Evolutionary conservation across 1,139 yeast genomes (phyloP), one percentile per base, ranked within the genome.

Genomic region (Magnusiomyces tetraspermus): DNA sequence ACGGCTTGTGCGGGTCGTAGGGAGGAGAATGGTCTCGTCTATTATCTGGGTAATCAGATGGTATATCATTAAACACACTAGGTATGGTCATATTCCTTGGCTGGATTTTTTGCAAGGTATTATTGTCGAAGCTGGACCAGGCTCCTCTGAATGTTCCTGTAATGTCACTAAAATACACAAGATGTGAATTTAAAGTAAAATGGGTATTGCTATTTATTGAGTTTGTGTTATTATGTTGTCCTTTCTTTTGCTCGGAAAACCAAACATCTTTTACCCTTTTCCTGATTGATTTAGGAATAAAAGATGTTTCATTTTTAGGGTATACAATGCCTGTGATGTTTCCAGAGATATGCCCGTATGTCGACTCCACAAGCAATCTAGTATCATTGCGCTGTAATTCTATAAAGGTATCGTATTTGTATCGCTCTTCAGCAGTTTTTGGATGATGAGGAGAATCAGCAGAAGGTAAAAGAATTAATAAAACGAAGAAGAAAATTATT

Each of bases 241-340:
- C n/a, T n/a, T n/a, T n/a, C n/a, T n/a, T 10, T 13, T 37, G 23
- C 22, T 46, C 49, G n/a, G 49, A 46, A 24, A 19, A 24, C 41
- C 41, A 37, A n/a, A 46, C 15, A 13, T 19, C 17, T 10, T 33
- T 36, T 4, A 43, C 42, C 17, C 33, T 22, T 3, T 23, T 46
- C 17, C n/a, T 21, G 4, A 46, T 37, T 8, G 49, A 37, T 2
- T 82, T 74, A 0, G 96, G 95, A 11, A 87, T 63, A 1, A 86
- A 68, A 22, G 86, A 50, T 85, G 80, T 54, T 81, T 67, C 62
- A 72, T 74, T 54, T 2, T 36, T 54, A 1, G 63, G 59, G 48
- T 63, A 61, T 6, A 54, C 43, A 23, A 83, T 77, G 8, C 96
- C 96, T 0, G 95, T 85, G 13, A 87, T 66, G 60, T 85, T 83